A percentile compares a stretch with the other conserved stretches of the same genome.
These are phyloP conservation scores for Geotrichum reessii DNA, from an alignment of 1,139 yeast species.

Conservation along the genomic window DNA sequence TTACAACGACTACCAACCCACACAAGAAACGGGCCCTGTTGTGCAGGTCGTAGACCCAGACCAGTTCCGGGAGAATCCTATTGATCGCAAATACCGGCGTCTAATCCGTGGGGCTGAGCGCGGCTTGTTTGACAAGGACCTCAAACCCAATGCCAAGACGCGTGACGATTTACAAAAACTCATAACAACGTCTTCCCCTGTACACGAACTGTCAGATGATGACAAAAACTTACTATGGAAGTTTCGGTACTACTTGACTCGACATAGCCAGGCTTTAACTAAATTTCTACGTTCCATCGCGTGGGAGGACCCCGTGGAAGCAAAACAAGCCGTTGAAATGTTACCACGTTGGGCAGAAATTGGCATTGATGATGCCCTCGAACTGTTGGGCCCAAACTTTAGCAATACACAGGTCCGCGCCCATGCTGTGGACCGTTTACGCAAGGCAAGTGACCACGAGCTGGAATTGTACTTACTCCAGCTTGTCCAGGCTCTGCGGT, in stretches of 20 bases:
- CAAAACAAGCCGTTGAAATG: constrained; percentile 64
- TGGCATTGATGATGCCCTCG: constrained; percentile 90
- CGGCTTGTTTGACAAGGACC: constrained; percentile 70
- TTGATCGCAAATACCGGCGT: constrained; percentile 79
- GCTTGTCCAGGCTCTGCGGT: constrained; percentile 85
- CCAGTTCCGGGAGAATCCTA: constrained; percentile 63
- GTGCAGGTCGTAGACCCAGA: constrained; percentile 61
- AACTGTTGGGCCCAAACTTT: constrained; percentile 71
- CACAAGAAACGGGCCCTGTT: constrained; percentile 31
- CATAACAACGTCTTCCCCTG: constrained; percentile 68
- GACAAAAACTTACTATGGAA: constrained; percentile 91
- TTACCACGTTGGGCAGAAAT: constrained; percentile 63
- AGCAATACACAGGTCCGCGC: constrained; percentile 54
- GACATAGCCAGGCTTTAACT: constrained; percentile 69
- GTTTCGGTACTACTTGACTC: constrained; percentile 76
- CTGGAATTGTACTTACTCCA: constrained; percentile 77
- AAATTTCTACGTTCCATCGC: constrained; percentile 83
- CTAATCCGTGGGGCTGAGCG: constrained; percentile 78
- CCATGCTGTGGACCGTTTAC: constrained; percentile 81
- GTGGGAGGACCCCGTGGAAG: constrained; percentile 81
- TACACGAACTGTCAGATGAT: constrained; percentile 69
- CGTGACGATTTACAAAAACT: constrained; percentile 68
- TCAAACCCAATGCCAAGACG: constrained; percentile 81
- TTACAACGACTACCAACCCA: constrained; percentile 16
- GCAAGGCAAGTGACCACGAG: constrained; percentile 74